phyloP scores from a whole-genome alignment of 768 basidiomycete species.

The Russula compacta region DNA sequence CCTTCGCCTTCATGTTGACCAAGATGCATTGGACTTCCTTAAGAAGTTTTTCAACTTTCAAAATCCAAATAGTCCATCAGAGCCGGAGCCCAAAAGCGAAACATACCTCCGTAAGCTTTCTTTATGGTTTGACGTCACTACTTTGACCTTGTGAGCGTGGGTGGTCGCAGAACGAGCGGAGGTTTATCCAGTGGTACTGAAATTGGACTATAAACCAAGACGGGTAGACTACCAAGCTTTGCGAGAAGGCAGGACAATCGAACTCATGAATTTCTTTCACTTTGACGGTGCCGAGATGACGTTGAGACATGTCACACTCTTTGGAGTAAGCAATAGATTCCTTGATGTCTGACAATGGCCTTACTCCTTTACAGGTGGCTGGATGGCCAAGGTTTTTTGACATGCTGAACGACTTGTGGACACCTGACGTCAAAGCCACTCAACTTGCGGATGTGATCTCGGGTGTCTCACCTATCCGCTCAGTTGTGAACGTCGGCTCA shows the following conservation, averaged over 20 bases:
- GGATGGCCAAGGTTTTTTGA: slow-evolving; percentile 90
- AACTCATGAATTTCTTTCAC: slow-evolving; percentile 99
- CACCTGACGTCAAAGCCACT: slow-evolving; percentile 97
- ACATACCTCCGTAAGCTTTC: slow-evolving; percentile 61
- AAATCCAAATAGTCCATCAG: slow-evolving; percentile 39
- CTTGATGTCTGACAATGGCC: not conserved
- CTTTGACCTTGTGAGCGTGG: not conserved
- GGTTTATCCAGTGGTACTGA: slow-evolving; percentile 89
- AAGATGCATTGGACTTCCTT: slow-evolving; percentile 96
- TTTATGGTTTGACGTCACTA: not conserved
- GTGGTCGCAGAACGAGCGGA: slow-evolving; percentile 71
- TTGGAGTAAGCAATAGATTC: slow-evolving; percentile 56
- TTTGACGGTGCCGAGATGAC: slow-evolving; percentile 99
- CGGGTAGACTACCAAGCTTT: slow-evolving; percentile 91
- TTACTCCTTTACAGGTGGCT: slow-evolving; percentile 49
- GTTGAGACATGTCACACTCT: slow-evolving; percentile 80
- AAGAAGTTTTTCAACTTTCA: slow-evolving; percentile 94
- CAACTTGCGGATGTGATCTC: slow-evolving; percentile 96
- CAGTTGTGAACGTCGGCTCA: slow-evolving; percentile 93
- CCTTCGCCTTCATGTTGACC: slow-evolving; percentile 88
- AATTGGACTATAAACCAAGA: slow-evolving; percentile 97
- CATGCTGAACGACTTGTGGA: slow-evolving; percentile 95
- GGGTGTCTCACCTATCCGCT: slow-evolving; percentile 92
- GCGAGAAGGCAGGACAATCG: slow-evolving; percentile 84
- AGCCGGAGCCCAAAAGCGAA: slow-evolving; percentile 36